Base-by-base conservation (phyloP, 768 basidiomycete genomes). In the Auriscalpium microsporum region DNA sequence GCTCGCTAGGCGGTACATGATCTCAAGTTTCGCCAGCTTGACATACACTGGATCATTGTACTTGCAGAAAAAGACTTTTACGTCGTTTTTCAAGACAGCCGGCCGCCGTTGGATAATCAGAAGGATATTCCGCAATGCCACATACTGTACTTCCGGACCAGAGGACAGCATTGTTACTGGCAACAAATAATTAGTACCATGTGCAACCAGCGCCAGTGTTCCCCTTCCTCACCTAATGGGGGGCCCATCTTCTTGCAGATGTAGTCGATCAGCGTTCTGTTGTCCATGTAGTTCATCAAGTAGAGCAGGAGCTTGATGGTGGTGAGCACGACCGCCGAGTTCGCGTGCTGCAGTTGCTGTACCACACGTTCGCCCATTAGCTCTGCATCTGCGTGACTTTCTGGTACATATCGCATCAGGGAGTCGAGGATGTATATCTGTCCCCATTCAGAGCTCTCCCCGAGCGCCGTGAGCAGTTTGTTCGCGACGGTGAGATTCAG, bases 11-110 rank as follows among this genome's bases (percentile, higher is more conserved):
- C 96, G 85, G 70, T 98, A 98, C 90, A 99, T 98, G 65, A 98
- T 97, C 71, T 98, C 96, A 52, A 99, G 76, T 64, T 99, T 98
- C 50, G 94, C 95, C 34, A 99, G 78, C 69, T 99, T 98, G 68
- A 98, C 92, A 68, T 98, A 99, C 62, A 98, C 96, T 2, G 96
- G 96, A 65, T 98, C 96, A 68, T 98, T 98, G 71, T 98, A 99
- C 71, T 99, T 98, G 87, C 94, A 97, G 73, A 99, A 99, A 73
- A 99, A 98, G 13, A 97, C 94, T 64, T 93, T 93, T 65, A 99
- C 95, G 67, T 98, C 96, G 71, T 96, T 96, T 71, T 90, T 90
- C 44, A 99, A 75, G 35, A 99, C 91, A 11, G 84, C 71, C 3
- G 96, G 94, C 34, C 96, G 80, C 48, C 95, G 82, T 73, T 98